Evolutionary conservation across 2,329 filamentous ascomycete species (phyloP), one percentile per base, ranked within the genome.

Genomic region (Arthrobotrys conoides): DNA sequence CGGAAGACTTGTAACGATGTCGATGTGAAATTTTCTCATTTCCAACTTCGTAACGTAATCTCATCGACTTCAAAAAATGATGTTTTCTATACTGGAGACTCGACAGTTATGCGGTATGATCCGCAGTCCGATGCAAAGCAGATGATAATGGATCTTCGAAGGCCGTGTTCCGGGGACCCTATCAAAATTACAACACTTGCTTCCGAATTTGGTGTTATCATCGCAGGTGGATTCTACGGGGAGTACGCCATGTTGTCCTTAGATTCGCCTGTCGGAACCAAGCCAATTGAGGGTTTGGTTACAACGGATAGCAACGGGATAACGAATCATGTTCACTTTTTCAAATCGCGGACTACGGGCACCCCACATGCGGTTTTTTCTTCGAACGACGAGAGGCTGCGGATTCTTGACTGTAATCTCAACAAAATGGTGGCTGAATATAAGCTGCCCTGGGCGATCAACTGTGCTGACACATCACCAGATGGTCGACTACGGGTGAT

Each of bases 381-480:
- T 1, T 90, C 89, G 49, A 92, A 92, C 80, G 90, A 92, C 80
- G 85, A 85, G 18, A 86, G 85, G 1, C 87, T 91, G 80, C 88
- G 90, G 20, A 84, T 89, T 33, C 83, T 91, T 55, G 90, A 91
- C 80, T 82, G 91, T 9, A 72, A 79, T 46, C 89, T 89, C 3
- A 88, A 91, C 79, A 88, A 85, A 24, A 89, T 92, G 79, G 85
- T 89, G 4, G 85, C 87, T 44, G 85, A 88, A 36, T 86, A 87
- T 78, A 85, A 83, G 55, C 93, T 91, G 83, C 84, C 87, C 0
- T 88, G 88, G 80, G 87, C 91, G 1, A 86, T 93, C 77, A 95
- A 95, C 84, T 93, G 91, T 84, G 89, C 91, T 0, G 90, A 91
- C 0, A 87, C 92, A 0, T 93, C 91, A 0, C 90, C 92, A 0